Percentiles rank a stretch among this genome's conserved stretches.
These are phyloP conservation scores for Hypoxylon sp. DNA, from an alignment of 2,329 filamentous ascomycete genomes.

Conservation along the genomic window DNA sequence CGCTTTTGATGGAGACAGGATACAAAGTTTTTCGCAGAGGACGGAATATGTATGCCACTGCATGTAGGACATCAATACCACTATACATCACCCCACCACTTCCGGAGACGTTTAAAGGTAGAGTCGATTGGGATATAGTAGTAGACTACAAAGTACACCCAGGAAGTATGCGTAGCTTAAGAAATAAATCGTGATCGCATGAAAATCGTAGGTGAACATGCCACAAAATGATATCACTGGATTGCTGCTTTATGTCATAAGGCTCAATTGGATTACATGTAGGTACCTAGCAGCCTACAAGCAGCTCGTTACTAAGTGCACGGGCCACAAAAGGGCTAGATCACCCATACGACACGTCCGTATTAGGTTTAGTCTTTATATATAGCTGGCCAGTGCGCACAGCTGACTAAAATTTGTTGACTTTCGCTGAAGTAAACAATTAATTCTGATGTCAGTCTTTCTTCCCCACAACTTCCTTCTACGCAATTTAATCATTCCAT, in stretches of 20 bases:
- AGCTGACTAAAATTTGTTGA: slow-evolving; percentile 40
- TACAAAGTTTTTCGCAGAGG: slow-evolving; percentile 1
- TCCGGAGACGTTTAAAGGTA: too few species aligned
- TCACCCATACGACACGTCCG: slow-evolving; percentile 2
- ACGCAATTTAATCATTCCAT: slow-evolving; percentile 39
- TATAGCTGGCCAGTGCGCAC: slow-evolving; percentile 19
- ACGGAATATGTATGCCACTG: background rate
- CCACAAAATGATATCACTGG: slow-evolving; percentile 12
- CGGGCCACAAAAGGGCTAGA: slow-evolving; percentile 16
- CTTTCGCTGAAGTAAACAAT: slow-evolving; percentile 44
- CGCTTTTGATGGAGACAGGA: slow-evolving; percentile 1
- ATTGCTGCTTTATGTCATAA: slow-evolving; percentile 16
- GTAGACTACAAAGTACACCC: background rate
- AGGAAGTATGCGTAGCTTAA: background rate
- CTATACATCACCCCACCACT: background rate
- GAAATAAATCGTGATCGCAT: slow-evolving; percentile 6
- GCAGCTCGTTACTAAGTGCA: slow-evolving; percentile 20
- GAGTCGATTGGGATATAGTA: background rate
- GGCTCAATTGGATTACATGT: background rate
- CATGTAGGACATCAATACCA: background rate
- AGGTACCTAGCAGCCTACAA: background rate
- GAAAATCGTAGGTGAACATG: slow-evolving; percentile 3
- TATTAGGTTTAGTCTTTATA: background rate
- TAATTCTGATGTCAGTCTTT: slow-evolving; percentile 47
- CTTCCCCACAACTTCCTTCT: slow-evolving; percentile 34